Conservation (phyloP, 163 green algal species). For the Smithsoniella earleae region DNA sequence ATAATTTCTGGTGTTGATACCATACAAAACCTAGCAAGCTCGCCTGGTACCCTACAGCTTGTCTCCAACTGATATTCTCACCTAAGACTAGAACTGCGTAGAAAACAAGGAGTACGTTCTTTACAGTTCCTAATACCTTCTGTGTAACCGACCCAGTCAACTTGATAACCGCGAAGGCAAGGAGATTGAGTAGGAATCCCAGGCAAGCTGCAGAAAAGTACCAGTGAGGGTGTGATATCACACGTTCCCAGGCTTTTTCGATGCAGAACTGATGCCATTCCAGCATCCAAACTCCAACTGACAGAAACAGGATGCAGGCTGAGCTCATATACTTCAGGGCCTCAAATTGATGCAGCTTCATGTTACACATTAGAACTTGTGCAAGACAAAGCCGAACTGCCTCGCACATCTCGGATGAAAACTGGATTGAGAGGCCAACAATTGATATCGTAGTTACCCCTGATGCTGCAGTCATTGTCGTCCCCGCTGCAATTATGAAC, state of each 20-base stretch:
- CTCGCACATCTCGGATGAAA: slow-evolving; percentile 15
- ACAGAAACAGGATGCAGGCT: slow-evolving; percentile 10
- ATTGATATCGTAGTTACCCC: background rate
- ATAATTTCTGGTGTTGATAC: slow-evolving; percentile 22
- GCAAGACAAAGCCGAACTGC: slow-evolving; percentile 9
- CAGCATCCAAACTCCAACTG: slow-evolving; percentile 8
- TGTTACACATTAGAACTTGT: slow-evolving; percentile 27
- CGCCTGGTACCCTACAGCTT: slow-evolving; percentile 3
- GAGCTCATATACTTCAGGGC: slow-evolving; percentile 21
- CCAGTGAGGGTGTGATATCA: slow-evolving; percentile 24
- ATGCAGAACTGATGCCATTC: slow-evolving; percentile 1
- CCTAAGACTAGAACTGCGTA: slow-evolving; percentile 8
- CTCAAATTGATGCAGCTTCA: slow-evolving; percentile 26
- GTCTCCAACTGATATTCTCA: background rate
- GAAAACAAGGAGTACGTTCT: slow-evolving; percentile 15
- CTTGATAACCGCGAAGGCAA: slow-evolving; percentile 29
- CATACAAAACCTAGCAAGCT: background rate
- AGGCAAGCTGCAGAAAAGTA: slow-evolving; percentile 20
- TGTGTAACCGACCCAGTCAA: slow-evolving; percentile 1
- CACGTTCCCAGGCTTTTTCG: background rate
- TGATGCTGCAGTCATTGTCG: background rate
- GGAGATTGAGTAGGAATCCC: slow-evolving; percentile 7
- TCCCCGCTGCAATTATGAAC: slow-evolving; percentile 8
- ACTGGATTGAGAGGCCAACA: background rate
- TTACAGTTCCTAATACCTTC: slow-evolving; percentile 24